phyloP scores from a whole-genome alignment of 1,284 basidiomycete species.

The Microbotryum saponariae region DNA sequence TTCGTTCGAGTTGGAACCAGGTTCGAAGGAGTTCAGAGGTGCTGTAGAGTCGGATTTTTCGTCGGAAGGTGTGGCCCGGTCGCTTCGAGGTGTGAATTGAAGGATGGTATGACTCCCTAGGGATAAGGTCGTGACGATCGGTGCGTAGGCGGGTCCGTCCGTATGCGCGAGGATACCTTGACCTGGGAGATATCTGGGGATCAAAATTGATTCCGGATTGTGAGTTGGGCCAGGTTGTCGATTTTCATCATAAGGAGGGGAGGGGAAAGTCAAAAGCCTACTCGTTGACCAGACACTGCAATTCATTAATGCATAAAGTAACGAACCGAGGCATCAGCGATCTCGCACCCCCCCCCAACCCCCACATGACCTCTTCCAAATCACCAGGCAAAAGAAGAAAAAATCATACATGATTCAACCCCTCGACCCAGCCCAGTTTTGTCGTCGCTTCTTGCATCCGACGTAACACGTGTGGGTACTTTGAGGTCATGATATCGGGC shows the following conservation, averaged over 20 bases:
- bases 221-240: too few species aligned
- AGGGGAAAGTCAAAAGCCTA: not conserved
- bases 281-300: slow-evolving; percentile 31
- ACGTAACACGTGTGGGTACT: slow-evolving; percentile 36
- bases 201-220: too few species aligned
- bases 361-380: too few species aligned
- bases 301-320: not conserved
- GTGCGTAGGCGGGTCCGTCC: slow-evolving; percentile 80
- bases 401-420: slow-evolving; percentile 23
- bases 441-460: slow-evolving; percentile 32
- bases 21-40: not conserved
- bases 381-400: too few species aligned
- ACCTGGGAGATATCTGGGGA: slow-evolving; percentile 58
- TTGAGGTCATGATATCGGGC: slow-evolving; percentile 36
- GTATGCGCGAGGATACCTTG: slow-evolving; percentile 96
- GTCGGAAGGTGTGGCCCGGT: too few species aligned
- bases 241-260: too few species aligned
- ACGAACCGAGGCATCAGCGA: not conserved
- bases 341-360: too few species aligned
- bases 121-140: slow-evolving; percentile 81
- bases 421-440: slow-evolving; percentile 4
- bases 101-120: slow-evolving; percentile 75
- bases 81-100: slow-evolving; percentile 67
- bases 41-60: not conserved
- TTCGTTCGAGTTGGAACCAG: too few species aligned